Evolutionary conservation across 805 yeast genomes (phyloP), one percentile per base, ranked within the genome.

Genomic region (Ogataea haglerorum): DNA sequence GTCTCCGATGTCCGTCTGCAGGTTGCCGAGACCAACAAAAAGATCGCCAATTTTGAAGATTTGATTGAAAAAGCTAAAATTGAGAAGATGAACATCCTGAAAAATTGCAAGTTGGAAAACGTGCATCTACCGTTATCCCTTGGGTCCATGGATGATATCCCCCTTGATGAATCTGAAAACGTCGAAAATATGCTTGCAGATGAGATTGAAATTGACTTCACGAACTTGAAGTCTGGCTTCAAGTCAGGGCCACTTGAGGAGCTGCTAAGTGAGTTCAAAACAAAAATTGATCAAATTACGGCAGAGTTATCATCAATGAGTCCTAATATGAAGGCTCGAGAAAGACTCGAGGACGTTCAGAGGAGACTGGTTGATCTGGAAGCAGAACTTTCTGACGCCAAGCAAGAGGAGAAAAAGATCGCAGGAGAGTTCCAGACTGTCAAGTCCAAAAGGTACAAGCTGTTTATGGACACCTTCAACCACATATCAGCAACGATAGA

Each of bases 241-340:
- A 67, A 66, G 49, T 73, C 70, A 43, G 53, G 43, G 7, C 56
- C 58, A 17, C 43, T 38, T 13, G 55, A 49, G 23, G 32, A 30
- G 2, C 51, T 46, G 50, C 57, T 40, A 19, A 58, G 52, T 5
- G 44, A 54, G 3, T 51, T 64, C 14, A 57, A 58, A 21, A 42
- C 52, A 17, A 66, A 68, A 31, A 54, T 67, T 2, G 75, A 68
- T 36, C 64, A 42, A 12, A 36, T 47, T 56, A 60, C 35, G 10
- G 46, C 49, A 10, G 73, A 73, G 22, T 58, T 77, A 19, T 70
- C 65, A 13, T 53, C 57, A 35, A 65, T 88, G 53, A 79, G 86
- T 23, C 96, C 96, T n/a, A 88, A 88, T 59, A 69, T 79, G 27
- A 84, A 83, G 49, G 96, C 96, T 0, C 65, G 75, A 22, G 95